Conservation (phyloP, 2,329 filamentous ascomycete genomes). For the Penicillium sp. region DNA sequence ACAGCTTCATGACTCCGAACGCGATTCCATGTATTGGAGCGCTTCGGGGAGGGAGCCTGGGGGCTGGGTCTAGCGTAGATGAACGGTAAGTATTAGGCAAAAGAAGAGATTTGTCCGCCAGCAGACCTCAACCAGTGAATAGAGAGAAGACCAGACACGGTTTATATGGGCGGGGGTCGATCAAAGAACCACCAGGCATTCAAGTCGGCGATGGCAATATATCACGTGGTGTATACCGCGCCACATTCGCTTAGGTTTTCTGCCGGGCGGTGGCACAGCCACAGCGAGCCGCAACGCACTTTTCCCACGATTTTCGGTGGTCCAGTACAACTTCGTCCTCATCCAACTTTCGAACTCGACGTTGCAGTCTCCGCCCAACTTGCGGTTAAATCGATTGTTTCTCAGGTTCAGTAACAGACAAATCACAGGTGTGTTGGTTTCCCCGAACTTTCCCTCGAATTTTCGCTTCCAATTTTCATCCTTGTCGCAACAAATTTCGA, state of each 20-base stretch:
- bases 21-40: conserved; percentile 27
- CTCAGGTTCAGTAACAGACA: conserved; percentile 53
- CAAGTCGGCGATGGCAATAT: conserved; percentile 26
- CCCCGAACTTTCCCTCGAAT: neutral
- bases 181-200: conserved; percentile 5
- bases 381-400: conserved; percentile 99
- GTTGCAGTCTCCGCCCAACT: conserved; percentile 98
- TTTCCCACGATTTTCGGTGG: conserved; percentile 38
- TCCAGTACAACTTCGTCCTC: conserved; percentile 33
- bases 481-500: conserved; percentile 5
- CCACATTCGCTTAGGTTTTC: conserved; percentile 45
- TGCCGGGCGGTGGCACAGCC: conserved; percentile 34
- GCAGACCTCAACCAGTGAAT: conserved; percentile 6
- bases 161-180: conserved; percentile 10
- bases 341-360: conserved; percentile 73
- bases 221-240: conserved; percentile 34
- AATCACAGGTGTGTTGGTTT: conserved; percentile 30
- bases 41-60: conserved; percentile 4
- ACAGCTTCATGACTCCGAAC: conserved; percentile 46
- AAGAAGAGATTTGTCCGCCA: neutral
- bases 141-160: neutral
- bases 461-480: neutral
- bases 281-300: conserved; percentile 44
- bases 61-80: neutral
- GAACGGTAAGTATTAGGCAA: neutral